A percentile compares a stretch with the other conserved stretches of the same genome.
phyloP scores from a whole-genome alignment of 2,329 filamentous ascomycete species.

The Albifimbria verrucaria region DNA sequence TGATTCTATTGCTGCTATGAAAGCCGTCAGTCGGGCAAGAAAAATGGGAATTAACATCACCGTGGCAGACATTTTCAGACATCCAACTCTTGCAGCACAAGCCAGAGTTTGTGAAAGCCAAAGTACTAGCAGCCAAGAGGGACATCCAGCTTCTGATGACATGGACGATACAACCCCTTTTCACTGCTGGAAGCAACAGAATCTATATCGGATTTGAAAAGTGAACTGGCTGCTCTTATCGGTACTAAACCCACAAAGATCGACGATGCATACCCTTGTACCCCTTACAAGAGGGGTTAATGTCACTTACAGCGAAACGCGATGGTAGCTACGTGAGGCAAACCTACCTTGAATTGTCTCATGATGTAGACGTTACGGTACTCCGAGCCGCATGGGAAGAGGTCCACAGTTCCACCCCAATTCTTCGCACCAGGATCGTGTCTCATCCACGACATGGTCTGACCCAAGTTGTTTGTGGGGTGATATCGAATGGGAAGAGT shows the following conservation, averaged over 20 bases:
- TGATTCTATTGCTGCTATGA: conserved; percentile 21
- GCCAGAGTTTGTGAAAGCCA: background rate
- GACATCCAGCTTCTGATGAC: background rate
- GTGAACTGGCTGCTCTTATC: background rate
- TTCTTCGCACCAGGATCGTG: conserved; percentile 7
- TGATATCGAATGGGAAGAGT: background rate
- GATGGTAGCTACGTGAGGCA: conserved; percentile 8
- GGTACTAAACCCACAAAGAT: background rate
- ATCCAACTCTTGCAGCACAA: background rate
- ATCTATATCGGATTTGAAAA: background rate
- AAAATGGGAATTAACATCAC: conserved; percentile 4
- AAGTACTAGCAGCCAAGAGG: background rate
- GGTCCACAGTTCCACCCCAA: conserved; percentile 1
- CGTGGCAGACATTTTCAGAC: conserved; percentile 8
- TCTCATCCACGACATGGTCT: background rate
- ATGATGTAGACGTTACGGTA: background rate
- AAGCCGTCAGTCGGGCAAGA: conserved; percentile 11
- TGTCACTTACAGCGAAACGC: conserved; percentile 35
- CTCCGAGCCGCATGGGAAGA: conserved; percentile 11
- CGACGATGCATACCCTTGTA: background rate
- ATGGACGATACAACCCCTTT: background rate
- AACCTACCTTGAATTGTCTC: background rate
- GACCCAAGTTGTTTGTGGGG: conserved; percentile 5
- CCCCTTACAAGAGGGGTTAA: conserved; percentile 45
- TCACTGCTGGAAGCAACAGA: background rate